Conservation (phyloP, 768 basidiomycete genomes). For the Naematelia encephala region DNA sequence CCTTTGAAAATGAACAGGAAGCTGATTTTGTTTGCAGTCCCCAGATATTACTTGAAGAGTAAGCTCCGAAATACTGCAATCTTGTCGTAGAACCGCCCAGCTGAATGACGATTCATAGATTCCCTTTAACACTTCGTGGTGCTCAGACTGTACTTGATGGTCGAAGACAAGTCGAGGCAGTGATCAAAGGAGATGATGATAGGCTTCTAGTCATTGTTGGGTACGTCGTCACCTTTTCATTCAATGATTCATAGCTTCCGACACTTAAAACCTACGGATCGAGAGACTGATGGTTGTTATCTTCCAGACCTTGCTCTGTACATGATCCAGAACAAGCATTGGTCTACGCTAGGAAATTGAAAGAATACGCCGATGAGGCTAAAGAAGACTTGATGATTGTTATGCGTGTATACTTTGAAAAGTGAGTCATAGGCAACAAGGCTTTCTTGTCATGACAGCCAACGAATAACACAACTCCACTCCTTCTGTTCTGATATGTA, state of each 20-base stretch:
- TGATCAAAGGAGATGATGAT: slow-evolving; percentile 83
- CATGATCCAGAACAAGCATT: slow-evolving; percentile 81
- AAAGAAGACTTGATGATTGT: slow-evolving; percentile 86
- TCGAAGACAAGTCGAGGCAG: slow-evolving; percentile 69
- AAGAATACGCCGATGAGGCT: slow-evolving; percentile 71
- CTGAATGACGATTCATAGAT: slow-evolving; percentile 7
- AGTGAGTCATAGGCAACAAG: slow-evolving; percentile 50
- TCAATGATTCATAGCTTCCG: too few species aligned
- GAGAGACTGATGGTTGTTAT: too few species aligned
- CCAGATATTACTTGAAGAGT: slow-evolving; percentile 89
- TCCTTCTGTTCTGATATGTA: neutral
- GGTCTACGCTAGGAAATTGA: slow-evolving; percentile 78
- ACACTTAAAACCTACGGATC: too few species aligned
- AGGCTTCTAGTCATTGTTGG: slow-evolving; percentile 87
- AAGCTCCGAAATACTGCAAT: slow-evolving; percentile 6
- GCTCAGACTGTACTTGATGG: slow-evolving; percentile 89
- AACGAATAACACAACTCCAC: too few species aligned
- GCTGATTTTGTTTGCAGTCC: slow-evolving; percentile 53
- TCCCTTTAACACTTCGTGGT: slow-evolving; percentile 59
- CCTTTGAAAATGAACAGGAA: too few species aligned
- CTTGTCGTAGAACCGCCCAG: slow-evolving; percentile 52
- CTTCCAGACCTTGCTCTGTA: slow-evolving; percentile 78
- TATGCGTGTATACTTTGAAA: slow-evolving; percentile 99
- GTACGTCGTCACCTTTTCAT: slow-evolving; percentile 56
- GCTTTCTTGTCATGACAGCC: too few species aligned